Conservation (phyloP, 129 eudicot species). For the Chrysanthemum seticuspe region DNA sequence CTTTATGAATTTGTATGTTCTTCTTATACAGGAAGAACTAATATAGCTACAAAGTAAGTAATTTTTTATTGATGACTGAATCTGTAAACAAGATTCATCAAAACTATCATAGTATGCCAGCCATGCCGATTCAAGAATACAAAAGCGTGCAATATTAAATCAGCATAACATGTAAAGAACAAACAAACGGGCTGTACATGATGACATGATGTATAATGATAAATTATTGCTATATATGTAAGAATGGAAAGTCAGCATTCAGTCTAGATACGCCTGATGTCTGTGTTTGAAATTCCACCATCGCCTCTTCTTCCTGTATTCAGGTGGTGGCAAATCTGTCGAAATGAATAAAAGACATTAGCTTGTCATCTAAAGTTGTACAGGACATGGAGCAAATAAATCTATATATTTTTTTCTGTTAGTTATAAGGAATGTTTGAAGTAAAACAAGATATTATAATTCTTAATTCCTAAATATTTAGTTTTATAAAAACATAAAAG, state of each 20-base stretch:
- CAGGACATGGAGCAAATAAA: background rate
- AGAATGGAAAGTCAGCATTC: conserved; percentile 16
- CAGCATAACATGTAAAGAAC: conserved; percentile 26
- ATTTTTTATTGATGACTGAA: conserved; percentile 21
- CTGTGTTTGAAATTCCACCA: conserved; percentile 72
- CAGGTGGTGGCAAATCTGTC: conserved; percentile 58
- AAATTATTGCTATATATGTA: conserved; percentile 26
- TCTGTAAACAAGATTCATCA: conserved; percentile 9
- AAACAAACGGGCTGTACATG: conserved; percentile 23
- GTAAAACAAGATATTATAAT: no score
- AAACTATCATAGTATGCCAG: conserved; percentile 16
- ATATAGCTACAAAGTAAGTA: conserved; percentile 11
- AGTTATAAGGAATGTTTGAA: no score
- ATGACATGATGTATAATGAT: conserved; percentile 23
- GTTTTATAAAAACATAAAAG: no score
- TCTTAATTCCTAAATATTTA: no score
- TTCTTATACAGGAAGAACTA: background rate
- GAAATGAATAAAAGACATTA: background rate
- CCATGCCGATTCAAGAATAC: conserved; percentile 21
- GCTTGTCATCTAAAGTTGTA: background rate
- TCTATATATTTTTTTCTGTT: background rate
- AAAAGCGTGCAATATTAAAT: conserved; percentile 7
- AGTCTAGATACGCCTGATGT: conserved; percentile 36
- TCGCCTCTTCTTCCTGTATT: conserved; percentile 55
- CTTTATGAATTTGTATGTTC: no score